Base-by-base conservation (phyloP, 352 stramenopile genomes). In the Phytophthora nicotianae region DNA sequence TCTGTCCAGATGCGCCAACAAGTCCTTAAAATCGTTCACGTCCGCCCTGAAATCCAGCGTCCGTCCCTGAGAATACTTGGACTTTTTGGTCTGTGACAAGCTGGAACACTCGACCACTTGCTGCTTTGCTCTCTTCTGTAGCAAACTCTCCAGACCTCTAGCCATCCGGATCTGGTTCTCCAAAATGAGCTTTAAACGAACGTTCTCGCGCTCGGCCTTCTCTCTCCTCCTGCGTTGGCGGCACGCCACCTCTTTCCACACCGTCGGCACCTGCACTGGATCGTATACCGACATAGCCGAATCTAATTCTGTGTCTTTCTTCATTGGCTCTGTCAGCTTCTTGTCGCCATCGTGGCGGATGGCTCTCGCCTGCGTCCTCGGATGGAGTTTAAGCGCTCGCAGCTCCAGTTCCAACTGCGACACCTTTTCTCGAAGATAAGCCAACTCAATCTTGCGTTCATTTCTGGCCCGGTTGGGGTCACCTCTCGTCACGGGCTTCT, bases 391-490 rank as follows among this genome's bases (percentile, higher is more conserved):
- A 3, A 89, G 47, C 7, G 75, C 79, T 8, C 47, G 70, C 35
- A 91, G 52, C 61, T 91, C 88, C n/a, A 79, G 65, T 42, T 89
- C 75, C 52, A 91, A 47, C 16, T 70, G 74, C 13, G 86, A 60
- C 17, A 81, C 81, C 62, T 91, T 91, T 54, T 90, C 70, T 40
- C 86, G 76, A 8, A 94, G 55, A 57, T 89, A 94, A 0, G 68
- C 66, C 13, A 86, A 72, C 21, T 94, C 85, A 20, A 92, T 83
- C 50, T 92, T 92, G 4, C 69, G 48, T 46, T 77, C 69, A 35
- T 77, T 74, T 13, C 69, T 50, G 29, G 69, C 69, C 51, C 60
- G 40, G 17, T 77, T 77, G 0, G 69, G 66, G 54, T 77, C 66
- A 48, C 68, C 63, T 56, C 73, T 73, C 5, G 70, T 77, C 45